Conservation (phyloP, 2,329 filamentous ascomycete species). For the Colletotrichum phormii region DNA sequence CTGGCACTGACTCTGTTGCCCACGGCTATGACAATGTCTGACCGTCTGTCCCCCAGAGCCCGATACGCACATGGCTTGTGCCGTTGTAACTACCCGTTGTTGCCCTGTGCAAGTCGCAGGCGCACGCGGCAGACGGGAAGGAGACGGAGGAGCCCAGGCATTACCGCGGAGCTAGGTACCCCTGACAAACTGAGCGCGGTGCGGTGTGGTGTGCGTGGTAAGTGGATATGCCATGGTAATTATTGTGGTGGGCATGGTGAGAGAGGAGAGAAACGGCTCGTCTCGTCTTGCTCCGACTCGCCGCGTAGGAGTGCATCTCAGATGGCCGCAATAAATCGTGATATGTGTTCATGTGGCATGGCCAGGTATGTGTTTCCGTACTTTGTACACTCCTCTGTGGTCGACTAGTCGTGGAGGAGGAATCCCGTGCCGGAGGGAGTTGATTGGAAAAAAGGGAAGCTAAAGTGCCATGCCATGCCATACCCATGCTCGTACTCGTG, state of each 20-base stretch:
- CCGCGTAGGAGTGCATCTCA: conserved; percentile 14
- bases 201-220: background rate
- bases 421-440: background rate
- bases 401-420: background rate
- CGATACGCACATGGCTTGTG: background rate
- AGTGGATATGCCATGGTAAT: background rate
- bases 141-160: background rate
- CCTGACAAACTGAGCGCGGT: background rate
- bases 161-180: background rate
- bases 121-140: background rate
- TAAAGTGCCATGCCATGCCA: conserved; percentile 24
- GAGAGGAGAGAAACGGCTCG: background rate
- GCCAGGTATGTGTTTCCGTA: background rate
- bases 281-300: conserved; percentile 17
- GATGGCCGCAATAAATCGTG: background rate
- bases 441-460: background rate
- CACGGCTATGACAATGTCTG: conserved; percentile 21
- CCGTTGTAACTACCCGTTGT: conserved; percentile 15
- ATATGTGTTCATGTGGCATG: background rate
- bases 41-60: background rate
- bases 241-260: background rate
- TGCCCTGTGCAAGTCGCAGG: conserved; percentile 17
- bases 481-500: conserved; percentile 8
- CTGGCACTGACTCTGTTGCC: conserved; percentile 25
- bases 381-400: too few species aligned